A percentile compares a stretch with the other conserved stretches of the same genome.
phyloP scores from a whole-genome alignment of 1,284 basidiomycete genomes.

The Salmacisia buchloeana region DNA sequence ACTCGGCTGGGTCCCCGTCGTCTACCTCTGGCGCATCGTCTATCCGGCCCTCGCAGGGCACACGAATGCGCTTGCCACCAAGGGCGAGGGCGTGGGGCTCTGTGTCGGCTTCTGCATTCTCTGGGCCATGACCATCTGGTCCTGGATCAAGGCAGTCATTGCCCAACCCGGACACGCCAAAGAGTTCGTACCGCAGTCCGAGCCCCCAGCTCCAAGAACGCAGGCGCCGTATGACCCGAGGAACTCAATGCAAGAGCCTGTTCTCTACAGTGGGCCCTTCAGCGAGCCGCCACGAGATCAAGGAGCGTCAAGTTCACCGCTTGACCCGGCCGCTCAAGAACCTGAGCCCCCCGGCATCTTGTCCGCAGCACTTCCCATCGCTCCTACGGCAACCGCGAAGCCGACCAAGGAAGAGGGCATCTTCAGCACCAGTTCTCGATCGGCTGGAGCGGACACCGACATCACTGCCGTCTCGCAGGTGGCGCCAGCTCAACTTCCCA shows the following conservation, averaged over 20 bases:
- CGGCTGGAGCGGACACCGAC: not conserved
- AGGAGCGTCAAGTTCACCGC: not conserved
- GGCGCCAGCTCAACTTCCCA: too few relatives aligned
- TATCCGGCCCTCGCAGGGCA: conserved; percentile 24
- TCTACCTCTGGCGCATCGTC: conserved; percentile 35
- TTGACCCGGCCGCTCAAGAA: not conserved
- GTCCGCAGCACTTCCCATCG: not conserved
- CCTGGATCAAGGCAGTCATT: conserved; percentile 32
- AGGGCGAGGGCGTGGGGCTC: conserved; percentile 29
- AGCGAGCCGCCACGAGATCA: too few relatives aligned
- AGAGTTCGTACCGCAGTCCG: conserved; percentile 27
- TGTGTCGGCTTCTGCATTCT: conserved; percentile 34
- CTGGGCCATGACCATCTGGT: conserved; percentile 41
- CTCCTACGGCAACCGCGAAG: not conserved
- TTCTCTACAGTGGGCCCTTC: not conserved
- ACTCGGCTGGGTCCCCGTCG: conserved; percentile 38
- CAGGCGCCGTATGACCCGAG: not conserved
- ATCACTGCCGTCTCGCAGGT: not conserved
- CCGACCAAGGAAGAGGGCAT: not conserved
- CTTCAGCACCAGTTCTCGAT: not conserved
- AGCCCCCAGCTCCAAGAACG: not conserved
- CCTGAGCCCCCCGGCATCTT: not conserved
- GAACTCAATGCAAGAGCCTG: not conserved
- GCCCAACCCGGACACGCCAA: conserved; percentile 37
- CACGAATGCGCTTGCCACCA: conserved; percentile 19